phyloP scores from a whole-genome alignment of 164 flowering plant species.

The Sextonia rubra region DNA sequence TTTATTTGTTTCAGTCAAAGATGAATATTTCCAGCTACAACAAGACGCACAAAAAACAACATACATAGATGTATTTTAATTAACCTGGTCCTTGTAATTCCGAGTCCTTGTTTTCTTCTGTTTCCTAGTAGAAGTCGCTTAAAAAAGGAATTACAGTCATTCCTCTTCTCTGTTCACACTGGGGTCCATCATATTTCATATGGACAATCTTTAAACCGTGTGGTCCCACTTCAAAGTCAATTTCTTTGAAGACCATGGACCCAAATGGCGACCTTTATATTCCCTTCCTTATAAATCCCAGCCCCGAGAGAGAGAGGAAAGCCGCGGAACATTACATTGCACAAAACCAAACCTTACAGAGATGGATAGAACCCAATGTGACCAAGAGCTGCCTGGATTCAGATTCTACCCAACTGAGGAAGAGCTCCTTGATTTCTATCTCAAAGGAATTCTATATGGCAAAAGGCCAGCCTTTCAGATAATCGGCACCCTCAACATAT shows the following conservation, averaged over 20 bases:
- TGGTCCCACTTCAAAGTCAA: not conserved
- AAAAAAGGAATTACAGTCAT: no score
- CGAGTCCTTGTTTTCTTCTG: no score
- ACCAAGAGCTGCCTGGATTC: constrained; percentile 71
- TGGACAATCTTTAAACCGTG: no score
- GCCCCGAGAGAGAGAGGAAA: no score
- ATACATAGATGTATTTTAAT: no score
- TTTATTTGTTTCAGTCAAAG: no score
- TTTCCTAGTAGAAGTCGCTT: no score
- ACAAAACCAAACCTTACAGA: not conserved
- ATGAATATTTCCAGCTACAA: no score
- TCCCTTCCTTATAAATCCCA: not conserved
- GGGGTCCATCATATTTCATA: no score
- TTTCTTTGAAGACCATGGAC: not conserved
- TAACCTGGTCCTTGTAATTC: no score
- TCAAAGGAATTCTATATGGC: constrained; percentile 46
- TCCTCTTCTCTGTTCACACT: no score
- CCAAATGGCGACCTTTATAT: not conserved
- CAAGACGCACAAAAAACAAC: no score
- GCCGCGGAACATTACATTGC: not conserved
- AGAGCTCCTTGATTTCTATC: constrained; percentile 81
- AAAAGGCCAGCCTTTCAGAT: constrained; percentile 40
- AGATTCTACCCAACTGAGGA: constrained; percentile 94
- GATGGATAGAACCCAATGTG: constrained; percentile 8
- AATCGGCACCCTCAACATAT: constrained; percentile 70